Conservation (phyloP, 164 flowering plant genomes). For the Magnolia sinica region DNA sequence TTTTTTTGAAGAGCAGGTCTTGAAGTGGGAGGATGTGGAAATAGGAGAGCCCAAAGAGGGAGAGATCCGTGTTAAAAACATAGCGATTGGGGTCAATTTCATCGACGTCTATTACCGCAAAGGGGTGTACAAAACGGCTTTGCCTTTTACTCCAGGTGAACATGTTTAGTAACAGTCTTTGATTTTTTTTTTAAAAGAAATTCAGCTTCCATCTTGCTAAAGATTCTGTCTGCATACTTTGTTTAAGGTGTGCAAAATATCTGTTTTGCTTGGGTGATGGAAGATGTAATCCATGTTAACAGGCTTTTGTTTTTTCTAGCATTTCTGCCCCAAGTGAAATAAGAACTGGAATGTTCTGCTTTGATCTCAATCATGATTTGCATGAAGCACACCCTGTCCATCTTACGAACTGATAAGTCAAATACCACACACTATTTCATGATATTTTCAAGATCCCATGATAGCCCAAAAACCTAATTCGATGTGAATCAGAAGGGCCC, state of each 20-base stretch:
- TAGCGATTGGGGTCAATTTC: constrained; percentile 86
- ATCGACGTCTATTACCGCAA: constrained; percentile 75
- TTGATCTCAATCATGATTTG: no score
- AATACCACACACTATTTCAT: no score
- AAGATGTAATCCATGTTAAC: no score
- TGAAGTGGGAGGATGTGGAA: constrained; percentile 89
- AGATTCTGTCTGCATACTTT: no score
- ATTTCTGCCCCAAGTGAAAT: no score
- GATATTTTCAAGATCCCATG: not conserved
- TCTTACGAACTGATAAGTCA: not conserved
- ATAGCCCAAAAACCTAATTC: not conserved
- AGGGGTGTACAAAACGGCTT: constrained; percentile 67
- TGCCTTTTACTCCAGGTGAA: constrained; percentile 82
- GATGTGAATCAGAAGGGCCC: not conserved
- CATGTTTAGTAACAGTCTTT: not conserved
- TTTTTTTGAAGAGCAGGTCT: constrained; percentile 36
- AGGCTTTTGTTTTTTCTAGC: no score
- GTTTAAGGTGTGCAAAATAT: not conserved
- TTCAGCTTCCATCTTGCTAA: no score
- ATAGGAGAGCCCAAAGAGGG: constrained; percentile 67
- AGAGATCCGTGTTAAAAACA: constrained; percentile 75
- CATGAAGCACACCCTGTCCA: not conserved
- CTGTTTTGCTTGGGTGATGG: not conserved
- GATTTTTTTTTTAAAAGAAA: no score
- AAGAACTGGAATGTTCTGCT: no score